Conservation (phyloP, 1,284 basidiomycete genomes). For the Afroboletus lepidellus region DNA sequence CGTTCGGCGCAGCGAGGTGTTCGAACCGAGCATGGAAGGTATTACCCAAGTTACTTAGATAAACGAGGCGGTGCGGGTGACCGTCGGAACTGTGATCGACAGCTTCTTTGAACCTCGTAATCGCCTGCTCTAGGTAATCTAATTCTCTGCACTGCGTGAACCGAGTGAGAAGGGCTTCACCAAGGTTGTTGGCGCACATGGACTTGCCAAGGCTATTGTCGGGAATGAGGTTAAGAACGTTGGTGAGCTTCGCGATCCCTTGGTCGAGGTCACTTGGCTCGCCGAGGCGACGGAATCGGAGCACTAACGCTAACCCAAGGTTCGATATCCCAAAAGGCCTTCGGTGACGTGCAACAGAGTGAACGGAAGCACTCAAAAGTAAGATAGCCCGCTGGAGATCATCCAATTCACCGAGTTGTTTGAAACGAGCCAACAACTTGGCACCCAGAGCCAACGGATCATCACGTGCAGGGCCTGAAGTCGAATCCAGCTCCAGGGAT, state of each 20-base stretch:
- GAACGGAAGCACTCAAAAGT: not conserved
- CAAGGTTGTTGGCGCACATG: not conserved
- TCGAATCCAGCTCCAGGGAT: not conserved
- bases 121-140: conserved; percentile 1
- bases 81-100: not conserved
- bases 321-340: not conserved
- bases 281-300: not conserved
- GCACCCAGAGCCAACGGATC: not conserved
- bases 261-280: conserved; percentile 3
- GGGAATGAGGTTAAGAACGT: not conserved
- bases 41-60: not conserved
- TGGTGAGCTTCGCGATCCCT: not conserved
- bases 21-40: not conserved
- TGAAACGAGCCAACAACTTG: not conserved
- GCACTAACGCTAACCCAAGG: not conserved
- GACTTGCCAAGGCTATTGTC: not conserved
- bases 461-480: not conserved
- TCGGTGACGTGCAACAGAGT: not conserved
- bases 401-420: not conserved
- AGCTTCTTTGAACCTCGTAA: not conserved
- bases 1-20: not conserved
- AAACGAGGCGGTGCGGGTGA: not conserved
- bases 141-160: not conserved
- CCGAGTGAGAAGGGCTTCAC: not conserved
- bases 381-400: not conserved